Percentiles rank a stretch among this genome's conserved stretches.
Conservation (phyloP, 129 eudicot species). For the Centaurea solstitialis region DNA sequence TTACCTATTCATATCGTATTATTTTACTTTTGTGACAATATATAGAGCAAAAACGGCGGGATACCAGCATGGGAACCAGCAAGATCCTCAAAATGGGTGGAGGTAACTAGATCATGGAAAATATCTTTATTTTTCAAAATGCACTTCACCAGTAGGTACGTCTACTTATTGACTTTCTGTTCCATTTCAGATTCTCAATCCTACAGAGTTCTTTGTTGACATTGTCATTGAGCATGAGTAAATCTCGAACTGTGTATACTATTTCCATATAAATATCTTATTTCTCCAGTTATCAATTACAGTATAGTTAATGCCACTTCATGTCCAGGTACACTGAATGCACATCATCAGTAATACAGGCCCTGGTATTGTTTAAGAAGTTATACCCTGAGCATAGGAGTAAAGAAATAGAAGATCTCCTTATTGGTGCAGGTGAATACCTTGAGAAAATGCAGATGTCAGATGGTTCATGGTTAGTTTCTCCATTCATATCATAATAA, state of each 20-base stretch:
- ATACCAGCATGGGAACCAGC: constrained; percentile 81
- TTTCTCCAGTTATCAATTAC: neutral
- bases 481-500: neutral
- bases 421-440: constrained; percentile 40
- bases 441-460: constrained; percentile 58
- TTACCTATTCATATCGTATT: too few species aligned
- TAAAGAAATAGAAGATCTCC: constrained; percentile 51
- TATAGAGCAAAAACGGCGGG: constrained; percentile 78
- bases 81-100: constrained; percentile 61
- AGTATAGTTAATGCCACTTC: neutral
- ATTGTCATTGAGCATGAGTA: constrained; percentile 76
- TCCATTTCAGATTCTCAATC: constrained; percentile 59
- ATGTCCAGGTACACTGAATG: constrained; percentile 57
- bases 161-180: neutral
- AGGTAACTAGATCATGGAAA: constrained; percentile 32
- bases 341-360: constrained; percentile 65
- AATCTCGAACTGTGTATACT: neutral
- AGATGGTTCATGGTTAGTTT: constrained; percentile 81
- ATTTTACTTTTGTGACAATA: constrained; percentile 17
- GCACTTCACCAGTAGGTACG: neutral
- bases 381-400: constrained; percentile 52
- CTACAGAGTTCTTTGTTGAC: constrained; percentile 73
- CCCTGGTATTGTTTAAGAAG: constrained; percentile 53
- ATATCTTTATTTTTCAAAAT: neutral
- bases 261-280: neutral